Evolutionary conservation across 1,284 basidiomycete species (phyloP).

Genomic region (Pseudozyma hubeiensis): DNA sequence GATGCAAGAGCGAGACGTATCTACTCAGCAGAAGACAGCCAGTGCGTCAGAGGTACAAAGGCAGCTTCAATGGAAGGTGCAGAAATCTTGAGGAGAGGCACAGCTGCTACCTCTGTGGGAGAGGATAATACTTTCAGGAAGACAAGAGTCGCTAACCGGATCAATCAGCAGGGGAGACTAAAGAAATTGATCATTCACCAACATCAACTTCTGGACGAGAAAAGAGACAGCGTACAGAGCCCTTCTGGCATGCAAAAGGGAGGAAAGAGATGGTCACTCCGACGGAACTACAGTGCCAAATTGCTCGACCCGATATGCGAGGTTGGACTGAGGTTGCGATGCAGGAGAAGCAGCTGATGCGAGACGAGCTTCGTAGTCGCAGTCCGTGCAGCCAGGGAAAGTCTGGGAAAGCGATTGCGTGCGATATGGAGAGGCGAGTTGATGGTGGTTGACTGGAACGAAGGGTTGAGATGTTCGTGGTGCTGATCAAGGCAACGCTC

Average conservation of each 20-base stretch:
- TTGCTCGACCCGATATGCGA: too few species aligned
- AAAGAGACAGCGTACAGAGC: constrained; percentile 26
- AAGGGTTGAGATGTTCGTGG: not conserved
- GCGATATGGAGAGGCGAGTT: not conserved
- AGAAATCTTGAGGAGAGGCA: constrained; percentile 8
- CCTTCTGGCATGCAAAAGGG: constrained; percentile 4
- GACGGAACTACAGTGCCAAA: too few species aligned
- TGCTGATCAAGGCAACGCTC: not conserved
- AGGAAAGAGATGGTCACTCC: not conserved
- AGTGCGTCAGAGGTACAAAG: constrained; percentile 1
- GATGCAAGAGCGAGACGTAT: constrained; percentile 7
- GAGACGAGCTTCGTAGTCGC: too few species aligned
- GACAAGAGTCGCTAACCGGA: constrained; percentile 21
- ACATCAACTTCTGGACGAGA: constrained; percentile 35
- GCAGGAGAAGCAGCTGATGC: too few species aligned
- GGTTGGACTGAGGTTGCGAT: too few species aligned
- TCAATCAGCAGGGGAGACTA: constrained; percentile 40
- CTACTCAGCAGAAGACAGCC: constrained; percentile 3
- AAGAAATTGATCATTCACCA: constrained; percentile 54
- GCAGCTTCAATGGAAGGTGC: constrained; percentile 8
- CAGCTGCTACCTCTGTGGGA: constrained; percentile 6
- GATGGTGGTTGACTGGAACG: constrained; percentile 11
- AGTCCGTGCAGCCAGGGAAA: not conserved
- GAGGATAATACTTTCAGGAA: constrained; percentile 11
- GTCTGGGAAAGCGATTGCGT: not conserved